Evolutionary conservation across 2,329 filamentous ascomycete species (phyloP), one percentile per base, ranked within the genome.

Genomic region (Diaporthe sp.): DNA sequence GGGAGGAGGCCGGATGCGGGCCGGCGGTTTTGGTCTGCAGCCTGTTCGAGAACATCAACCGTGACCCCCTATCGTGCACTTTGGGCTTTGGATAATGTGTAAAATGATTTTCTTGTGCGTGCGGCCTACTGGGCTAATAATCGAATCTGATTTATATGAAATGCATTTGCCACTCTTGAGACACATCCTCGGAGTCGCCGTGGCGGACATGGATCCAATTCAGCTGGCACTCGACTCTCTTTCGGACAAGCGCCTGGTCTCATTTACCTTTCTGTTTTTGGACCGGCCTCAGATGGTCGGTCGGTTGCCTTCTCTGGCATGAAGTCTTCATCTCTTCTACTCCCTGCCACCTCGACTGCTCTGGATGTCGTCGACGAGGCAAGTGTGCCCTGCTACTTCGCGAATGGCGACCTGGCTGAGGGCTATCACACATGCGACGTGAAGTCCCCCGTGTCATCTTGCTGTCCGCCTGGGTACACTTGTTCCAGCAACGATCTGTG

Each of bases 401-500:
- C 79, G 3, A 71, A 60, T 19, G 78, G 78, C 28, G 51, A 28
- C 9, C 51, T 61, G 13, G 79, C 79, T 4, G 68, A 71, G 5
- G 80, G 79, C 12, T 80, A 76, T 44, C 80, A 76, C 62, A 71
- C 78, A 4, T 80, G 79, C 75, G 75, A 79, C 68, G 37, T 75
- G n/a, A 65, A 53, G 2, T 76, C 78, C 4, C 73, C 71, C 31
- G 75, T 80, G 46, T 75, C 77, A 13, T 75, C 70, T 39, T 82
- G 80, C 71, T 82, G 80, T 49, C 77, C 78, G 1, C 37, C 68
- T 2, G 80, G 80, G 5, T 81, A 80, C 77, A 79, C 78, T 2
- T 81, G 80, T 71, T 81, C 78, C 68, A 78, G 76, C 74, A 78
- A 76, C 68, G 51, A 76, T 8, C 77, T 79, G 12, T 82, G 80